phyloP scores from a whole-genome alignment of 2,329 filamentous ascomycete species.

The Drechslerella dactyloides region DNA sequence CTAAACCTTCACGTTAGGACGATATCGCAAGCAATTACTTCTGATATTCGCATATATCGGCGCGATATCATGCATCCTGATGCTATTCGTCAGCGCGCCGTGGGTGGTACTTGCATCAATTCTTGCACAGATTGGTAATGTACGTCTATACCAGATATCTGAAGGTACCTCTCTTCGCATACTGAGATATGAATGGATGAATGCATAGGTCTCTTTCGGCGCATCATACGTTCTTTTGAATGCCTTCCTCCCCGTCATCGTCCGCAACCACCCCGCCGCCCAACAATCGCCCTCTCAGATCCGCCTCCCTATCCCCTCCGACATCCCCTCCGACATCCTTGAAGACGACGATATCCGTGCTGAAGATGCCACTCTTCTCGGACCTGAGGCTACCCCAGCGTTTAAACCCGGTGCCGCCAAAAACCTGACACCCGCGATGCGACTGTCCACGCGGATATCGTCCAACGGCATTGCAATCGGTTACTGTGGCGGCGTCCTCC shows the following conservation, averaged over 20 bases:
- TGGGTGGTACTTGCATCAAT: constrained; percentile 82
- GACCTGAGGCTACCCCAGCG: constrained; percentile 14
- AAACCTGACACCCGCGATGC: constrained; percentile 61
- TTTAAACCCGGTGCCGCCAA: constrained; percentile 25
- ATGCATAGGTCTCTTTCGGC: constrained; percentile 70
- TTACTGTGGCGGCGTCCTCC: constrained; percentile 81
- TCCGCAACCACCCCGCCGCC: constrained; percentile 76
- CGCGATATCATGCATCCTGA: constrained; percentile 83
- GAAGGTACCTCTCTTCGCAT: no score
- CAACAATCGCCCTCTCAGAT: constrained; percentile 29
- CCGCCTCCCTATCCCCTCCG: constrained; percentile 28
- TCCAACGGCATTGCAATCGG: constrained; percentile 92
- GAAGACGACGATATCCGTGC: constrained; percentile 41
- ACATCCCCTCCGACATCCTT: constrained; percentile 13
- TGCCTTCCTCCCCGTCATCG: constrained; percentile 88
- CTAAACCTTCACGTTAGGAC: constrained; percentile 37
- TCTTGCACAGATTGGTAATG: constrained; percentile 88
- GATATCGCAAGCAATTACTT: constrained; percentile 84
- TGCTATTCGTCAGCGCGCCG: constrained; percentile 76
- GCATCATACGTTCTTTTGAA: constrained; percentile 95
- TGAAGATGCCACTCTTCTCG: constrained; percentile 50
- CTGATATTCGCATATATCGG: constrained; percentile 84
- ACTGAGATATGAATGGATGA: constrained; percentile 7
- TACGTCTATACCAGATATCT: constrained; percentile 56
- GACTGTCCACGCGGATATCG: constrained; percentile 86